These are phyloP conservation scores for Sugiyamaella boreocaroliniensis DNA, from an alignment of 805 yeast genomes.

Conservation along the genomic window DNA sequence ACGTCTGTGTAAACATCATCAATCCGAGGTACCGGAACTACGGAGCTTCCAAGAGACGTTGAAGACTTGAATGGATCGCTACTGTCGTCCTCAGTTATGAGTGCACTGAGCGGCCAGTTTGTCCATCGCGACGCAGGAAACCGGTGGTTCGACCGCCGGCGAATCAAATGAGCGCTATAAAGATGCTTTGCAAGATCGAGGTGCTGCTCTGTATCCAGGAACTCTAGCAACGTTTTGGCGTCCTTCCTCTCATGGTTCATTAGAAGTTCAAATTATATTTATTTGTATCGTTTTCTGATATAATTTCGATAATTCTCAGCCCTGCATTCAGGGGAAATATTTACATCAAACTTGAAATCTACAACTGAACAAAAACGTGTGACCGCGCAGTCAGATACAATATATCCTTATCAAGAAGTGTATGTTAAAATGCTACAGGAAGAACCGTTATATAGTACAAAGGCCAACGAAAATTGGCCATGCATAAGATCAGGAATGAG, in stretches of 20 bases:
- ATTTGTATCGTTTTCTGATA: too few relatives aligned
- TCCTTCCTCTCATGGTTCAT: not conserved
- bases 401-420: too few relatives aligned
- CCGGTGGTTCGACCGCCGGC: slow-evolving; percentile 32
- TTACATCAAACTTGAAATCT: too few relatives aligned
- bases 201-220: slow-evolving; percentile 23
- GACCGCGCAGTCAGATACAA: too few relatives aligned
- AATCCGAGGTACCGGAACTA: not conserved
- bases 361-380: too few relatives aligned
- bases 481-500: too few relatives aligned
- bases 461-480: too few relatives aligned
- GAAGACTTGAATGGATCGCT: not conserved
- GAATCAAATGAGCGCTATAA: slow-evolving; percentile 46
- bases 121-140: slow-evolving; percentile 42
- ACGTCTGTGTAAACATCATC: not conserved
- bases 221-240: slow-evolving; percentile 1
- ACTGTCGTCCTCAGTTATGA: not conserved
- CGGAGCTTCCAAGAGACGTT: not conserved
- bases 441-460: too few relatives aligned
- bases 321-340: not conserved
- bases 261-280: not conserved
- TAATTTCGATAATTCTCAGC: not conserved
- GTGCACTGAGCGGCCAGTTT: slow-evolving; percentile 50
- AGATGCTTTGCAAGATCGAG: slow-evolving; percentile 57
- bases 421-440: too few relatives aligned